A percentile compares a stretch with the other conserved stretches of the same genome.
These are phyloP conservation scores for Vigna hirtella DNA, from an alignment of 306 rosid species.

Conservation along the genomic window DNA sequence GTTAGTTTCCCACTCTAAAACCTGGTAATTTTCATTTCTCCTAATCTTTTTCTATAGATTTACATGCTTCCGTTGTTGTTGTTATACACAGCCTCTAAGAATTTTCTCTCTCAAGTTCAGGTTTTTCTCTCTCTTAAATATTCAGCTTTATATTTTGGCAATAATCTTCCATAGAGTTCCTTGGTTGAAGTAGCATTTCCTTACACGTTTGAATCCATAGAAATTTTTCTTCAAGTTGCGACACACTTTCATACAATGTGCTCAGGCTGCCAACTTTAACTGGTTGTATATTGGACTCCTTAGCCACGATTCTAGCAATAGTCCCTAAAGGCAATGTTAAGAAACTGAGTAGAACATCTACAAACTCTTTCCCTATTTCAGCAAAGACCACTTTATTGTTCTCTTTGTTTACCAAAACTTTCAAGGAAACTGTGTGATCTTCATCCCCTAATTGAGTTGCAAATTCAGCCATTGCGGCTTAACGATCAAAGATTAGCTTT, in stretches of 20 bases:
- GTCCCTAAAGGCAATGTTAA: constrained; percentile 43
- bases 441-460: neutral
- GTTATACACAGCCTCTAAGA: neutral
- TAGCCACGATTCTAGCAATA: neutral
- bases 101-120: neutral
- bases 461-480: neutral
- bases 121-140: neutral
- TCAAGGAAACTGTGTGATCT: constrained; percentile 17
- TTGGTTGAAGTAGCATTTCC: constrained; percentile 20
- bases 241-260: constrained; percentile 16
- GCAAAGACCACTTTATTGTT: constrained; percentile 34
- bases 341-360: constrained; percentile 34
- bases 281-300: neutral
- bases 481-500: neutral
- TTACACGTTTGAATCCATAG: neutral
- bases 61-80: neutral
- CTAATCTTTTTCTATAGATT: neutral
- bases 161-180: constrained; percentile 29
- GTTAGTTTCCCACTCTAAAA: neutral
- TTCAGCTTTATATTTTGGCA: constrained; percentile 16
- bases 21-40: neutral
- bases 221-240: neutral
- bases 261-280: constrained; percentile 19
- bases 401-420: constrained; percentile 7
- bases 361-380: constrained; percentile 31